Conservation (phyloP, 306 rosid genomes). For the Fagus sylvatica region DNA sequence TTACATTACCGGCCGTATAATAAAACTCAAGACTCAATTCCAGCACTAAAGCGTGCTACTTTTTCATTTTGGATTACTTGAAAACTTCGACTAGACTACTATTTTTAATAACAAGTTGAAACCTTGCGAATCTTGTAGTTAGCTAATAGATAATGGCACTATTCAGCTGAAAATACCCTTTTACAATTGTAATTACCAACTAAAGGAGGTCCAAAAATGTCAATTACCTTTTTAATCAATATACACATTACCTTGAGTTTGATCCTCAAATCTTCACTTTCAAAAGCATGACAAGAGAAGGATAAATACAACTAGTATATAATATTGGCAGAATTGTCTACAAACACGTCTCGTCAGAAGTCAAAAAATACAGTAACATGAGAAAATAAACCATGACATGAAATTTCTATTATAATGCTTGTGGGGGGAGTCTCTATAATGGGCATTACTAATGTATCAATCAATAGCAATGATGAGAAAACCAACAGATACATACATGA, state of each 20-base stretch:
- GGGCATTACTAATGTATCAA: slow-evolving; percentile 37
- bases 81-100: no score
- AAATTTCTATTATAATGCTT: slow-evolving; percentile 51
- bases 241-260: not conserved
- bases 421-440: slow-evolving; percentile 24
- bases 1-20: no score
- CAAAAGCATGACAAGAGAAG: slow-evolving; percentile 12
- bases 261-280: slow-evolving; percentile 6
- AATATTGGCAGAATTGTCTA: slow-evolving; percentile 24
- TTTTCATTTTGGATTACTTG: no score
- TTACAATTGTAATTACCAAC: not conserved
- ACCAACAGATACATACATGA: slow-evolving; percentile 97
- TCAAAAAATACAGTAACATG: slow-evolving; percentile 11
- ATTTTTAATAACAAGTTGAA: no score
- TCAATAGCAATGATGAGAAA: slow-evolving; percentile 98
- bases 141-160: not conserved
- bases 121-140: not conserved
- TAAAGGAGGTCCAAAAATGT: not conserved
- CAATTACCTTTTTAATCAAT: not conserved
- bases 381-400: slow-evolving; percentile 33
- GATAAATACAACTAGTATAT: slow-evolving; percentile 35
- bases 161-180: not conserved
- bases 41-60: no score
- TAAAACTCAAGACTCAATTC: no score
- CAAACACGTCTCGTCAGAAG: slow-evolving; percentile 32